phyloP scores from a whole-genome alignment of 2,329 filamentous ascomycete genomes.

The Ophiosphaerella herpotricha region DNA sequence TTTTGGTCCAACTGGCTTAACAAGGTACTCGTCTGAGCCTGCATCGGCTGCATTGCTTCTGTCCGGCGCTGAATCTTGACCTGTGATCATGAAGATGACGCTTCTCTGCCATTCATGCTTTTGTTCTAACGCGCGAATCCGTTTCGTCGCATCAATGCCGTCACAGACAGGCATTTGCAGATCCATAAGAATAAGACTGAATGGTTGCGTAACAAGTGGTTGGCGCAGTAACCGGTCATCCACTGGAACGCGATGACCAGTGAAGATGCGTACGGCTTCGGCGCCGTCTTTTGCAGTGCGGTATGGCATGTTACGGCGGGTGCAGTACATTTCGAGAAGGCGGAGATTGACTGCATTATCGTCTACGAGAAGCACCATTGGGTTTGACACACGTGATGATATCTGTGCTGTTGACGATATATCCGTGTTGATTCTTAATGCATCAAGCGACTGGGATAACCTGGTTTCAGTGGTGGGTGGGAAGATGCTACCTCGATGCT shows the following conservation, averaged over 20 bases:
- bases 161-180: slow-evolving; percentile 49
- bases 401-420: neutral
- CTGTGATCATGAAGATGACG: slow-evolving; percentile 42
- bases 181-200: slow-evolving; percentile 49
- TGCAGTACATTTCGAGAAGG: slow-evolving; percentile 55
- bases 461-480: slow-evolving; percentile 9
- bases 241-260: slow-evolving; percentile 11
- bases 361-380: slow-evolving; percentile 49
- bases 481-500: slow-evolving; percentile 9
- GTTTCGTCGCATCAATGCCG: slow-evolving; percentile 41
- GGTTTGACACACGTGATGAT: slow-evolving; percentile 10
- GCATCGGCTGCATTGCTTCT: slow-evolving; percentile 28
- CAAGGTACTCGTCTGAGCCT: slow-evolving; percentile 37
- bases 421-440: slow-evolving; percentile 6
- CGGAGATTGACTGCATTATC: slow-evolving; percentile 54
- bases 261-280: slow-evolving; percentile 46
- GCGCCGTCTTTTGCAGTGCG: slow-evolving; percentile 47
- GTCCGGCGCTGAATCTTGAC: slow-evolving; percentile 37
- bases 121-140: slow-evolving; percentile 42
- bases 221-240: slow-evolving; percentile 11
- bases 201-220: slow-evolving; percentile 11
- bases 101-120: slow-evolving; percentile 24
- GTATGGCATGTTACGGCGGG: slow-evolving; percentile 46
- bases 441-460: slow-evolving; percentile 14
- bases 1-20: slow-evolving; percentile 40